A percentile compares a stretch with the other conserved stretches of the same genome.
phyloP scores from a whole-genome alignment of 2,329 filamentous ascomycete genomes.

The Aspergillus sojae region DNA sequence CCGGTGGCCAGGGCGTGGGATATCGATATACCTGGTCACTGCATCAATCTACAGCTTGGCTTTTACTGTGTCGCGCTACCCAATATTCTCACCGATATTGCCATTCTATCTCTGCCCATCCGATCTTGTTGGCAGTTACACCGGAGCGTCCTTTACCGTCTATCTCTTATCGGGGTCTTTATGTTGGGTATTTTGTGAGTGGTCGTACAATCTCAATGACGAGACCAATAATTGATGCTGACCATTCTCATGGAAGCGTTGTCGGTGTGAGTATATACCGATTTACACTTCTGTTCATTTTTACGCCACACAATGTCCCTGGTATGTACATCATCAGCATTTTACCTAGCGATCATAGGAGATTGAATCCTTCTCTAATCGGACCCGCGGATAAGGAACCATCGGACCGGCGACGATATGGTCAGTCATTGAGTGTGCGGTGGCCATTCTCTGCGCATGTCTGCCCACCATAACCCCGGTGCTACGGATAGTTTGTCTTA shows the following conservation, averaged over 20 bases:
- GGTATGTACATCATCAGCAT: neutral
- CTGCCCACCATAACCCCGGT: neutral
- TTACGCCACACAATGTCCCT: neutral
- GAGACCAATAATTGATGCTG: neutral
- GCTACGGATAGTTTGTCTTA: neutral
- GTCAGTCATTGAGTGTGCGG: neutral
- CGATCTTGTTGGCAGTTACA: neutral
- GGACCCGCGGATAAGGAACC: neutral
- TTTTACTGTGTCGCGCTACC: neutral
- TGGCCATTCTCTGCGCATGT: neutral
- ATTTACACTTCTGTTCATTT: neutral
- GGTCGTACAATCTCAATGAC: neutral
- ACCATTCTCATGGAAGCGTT: neutral
- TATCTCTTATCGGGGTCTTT: neutral
- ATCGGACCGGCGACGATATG: neutral
- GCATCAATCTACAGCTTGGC: neutral
- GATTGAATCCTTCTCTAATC: neutral
- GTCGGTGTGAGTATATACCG: neutral
- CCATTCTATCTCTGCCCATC: neutral
- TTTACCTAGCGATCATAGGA: accelerated
- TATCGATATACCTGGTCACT: neutral
- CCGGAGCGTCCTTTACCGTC: neutral
- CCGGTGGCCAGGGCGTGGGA: neutral
- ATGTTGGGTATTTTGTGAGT: neutral
- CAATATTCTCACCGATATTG: neutral